These are phyloP conservation scores for Thermothelomyces thermophilus DNA, from an alignment of 2,329 filamentous ascomycete species.

Conservation along the genomic window DNA sequence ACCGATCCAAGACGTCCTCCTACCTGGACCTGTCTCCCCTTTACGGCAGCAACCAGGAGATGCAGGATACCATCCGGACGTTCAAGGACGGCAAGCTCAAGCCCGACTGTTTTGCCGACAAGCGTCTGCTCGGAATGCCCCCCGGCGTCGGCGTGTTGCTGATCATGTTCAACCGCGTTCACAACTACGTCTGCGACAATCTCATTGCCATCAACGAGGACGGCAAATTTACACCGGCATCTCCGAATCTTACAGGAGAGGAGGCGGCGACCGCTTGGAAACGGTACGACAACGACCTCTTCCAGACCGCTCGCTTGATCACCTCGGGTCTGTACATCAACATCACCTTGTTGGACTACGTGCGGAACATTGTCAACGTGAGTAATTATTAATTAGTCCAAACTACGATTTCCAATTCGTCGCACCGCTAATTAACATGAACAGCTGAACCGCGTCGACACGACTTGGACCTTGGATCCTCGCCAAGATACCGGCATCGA, in stretches of 20 bases:
- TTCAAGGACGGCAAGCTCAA: conserved; percentile 67
- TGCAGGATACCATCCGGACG: conserved; percentile 61
- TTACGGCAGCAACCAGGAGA: conserved; percentile 61
- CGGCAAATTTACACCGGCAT: conserved; percentile 65
- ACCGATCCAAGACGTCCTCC: conserved; percentile 59
- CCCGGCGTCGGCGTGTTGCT: conserved; percentile 65
- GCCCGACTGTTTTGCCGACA: conserved; percentile 65
- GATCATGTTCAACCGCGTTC: conserved; percentile 77
- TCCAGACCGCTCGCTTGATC: conserved; percentile 70
- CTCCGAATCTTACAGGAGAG: conserved; percentile 42
- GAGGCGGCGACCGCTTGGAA: conserved; percentile 48
- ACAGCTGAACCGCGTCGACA: conserved; percentile 58
- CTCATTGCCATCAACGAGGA: conserved; percentile 82
- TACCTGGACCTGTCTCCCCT: conserved; percentile 67
- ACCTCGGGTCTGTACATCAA: conserved; percentile 72
- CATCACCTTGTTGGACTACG: conserved; percentile 71
- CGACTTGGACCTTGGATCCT: conserved; percentile 76
- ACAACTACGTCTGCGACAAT: conserved; percentile 77
- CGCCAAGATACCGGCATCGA: conserved; percentile 58
- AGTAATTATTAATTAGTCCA: no score
- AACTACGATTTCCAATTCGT: no score
- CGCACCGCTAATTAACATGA: neutral
- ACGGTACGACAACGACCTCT: conserved; percentile 70
- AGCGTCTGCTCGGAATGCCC: conserved; percentile 62
- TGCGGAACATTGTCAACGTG: conserved; percentile 48